Conservation (phyloP, 257 asterid species). For the Mentha longifolia region DNA sequence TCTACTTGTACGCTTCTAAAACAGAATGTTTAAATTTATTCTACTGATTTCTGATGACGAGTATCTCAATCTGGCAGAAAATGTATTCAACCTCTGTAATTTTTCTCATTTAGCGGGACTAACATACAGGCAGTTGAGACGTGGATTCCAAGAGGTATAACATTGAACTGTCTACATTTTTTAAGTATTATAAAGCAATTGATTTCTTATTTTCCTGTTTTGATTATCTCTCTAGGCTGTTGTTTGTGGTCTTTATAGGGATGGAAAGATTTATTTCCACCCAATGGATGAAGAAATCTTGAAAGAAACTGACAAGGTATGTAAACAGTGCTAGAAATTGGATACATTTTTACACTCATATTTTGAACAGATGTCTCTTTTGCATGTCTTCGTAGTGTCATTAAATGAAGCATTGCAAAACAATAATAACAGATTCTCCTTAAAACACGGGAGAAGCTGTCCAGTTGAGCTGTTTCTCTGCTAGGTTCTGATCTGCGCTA, state of each 20-base stretch:
- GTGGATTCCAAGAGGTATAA: conserved; percentile 89
- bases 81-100: conserved; percentile 89
- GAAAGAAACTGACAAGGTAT: conserved; percentile 75
- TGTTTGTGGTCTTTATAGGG: conserved; percentile 86
- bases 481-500: not conserved
- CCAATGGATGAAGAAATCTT: conserved; percentile 84
- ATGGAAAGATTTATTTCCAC: conserved; percentile 78
- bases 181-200: conserved; percentile 8
- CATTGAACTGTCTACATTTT: conserved; percentile 19
- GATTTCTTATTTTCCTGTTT: conserved; percentile 11
- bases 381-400: not conserved
- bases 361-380: not conserved
- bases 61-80: conserved; percentile 63
- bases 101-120: conserved; percentile 82
- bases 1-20: not conserved
- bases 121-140: conserved; percentile 70
- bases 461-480: not conserved
- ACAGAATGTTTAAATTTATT: not conserved
- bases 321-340: conserved; percentile 25
- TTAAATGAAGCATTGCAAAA: not conserved
- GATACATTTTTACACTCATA: not conserved
- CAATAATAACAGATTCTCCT: too few species aligned
- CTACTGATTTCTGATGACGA: conserved; percentile 27
- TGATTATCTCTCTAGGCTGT: conserved; percentile 59
- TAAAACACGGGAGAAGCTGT: too few species aligned